Evolutionary conservation across 2,329 filamentous ascomycete genomes (phyloP).

Genomic region (Sporothrix inflata): DNA sequence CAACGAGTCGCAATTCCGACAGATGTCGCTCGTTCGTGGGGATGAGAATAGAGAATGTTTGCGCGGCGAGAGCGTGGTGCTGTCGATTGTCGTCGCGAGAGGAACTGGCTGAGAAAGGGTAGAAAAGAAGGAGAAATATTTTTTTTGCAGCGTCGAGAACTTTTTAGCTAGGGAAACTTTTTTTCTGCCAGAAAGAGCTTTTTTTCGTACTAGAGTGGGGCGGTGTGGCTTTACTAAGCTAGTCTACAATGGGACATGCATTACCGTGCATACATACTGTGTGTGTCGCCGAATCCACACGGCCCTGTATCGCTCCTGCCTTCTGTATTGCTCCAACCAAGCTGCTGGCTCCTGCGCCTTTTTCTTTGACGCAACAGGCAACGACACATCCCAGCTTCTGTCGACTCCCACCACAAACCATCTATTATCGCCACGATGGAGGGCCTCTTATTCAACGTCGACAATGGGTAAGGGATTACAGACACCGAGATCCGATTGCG

Average conservation of each 20-base stretch:
- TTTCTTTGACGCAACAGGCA: conserved; percentile 30
- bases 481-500: not conserved
- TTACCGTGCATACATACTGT: not conserved
- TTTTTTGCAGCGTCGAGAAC: conserved; percentile 33
- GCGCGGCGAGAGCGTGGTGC: conserved; percentile 22
- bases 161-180: conserved; percentile 32
- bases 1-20: not conserved
- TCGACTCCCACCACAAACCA: conserved; percentile 27
- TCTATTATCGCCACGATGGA: conserved; percentile 65
- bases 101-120: conserved; percentile 23
- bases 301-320: conserved; percentile 11
- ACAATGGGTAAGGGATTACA: conserved; percentile 70
- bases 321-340: conserved; percentile 3
- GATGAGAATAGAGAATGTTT: not conserved
- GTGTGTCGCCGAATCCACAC: not conserved
- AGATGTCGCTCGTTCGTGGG: conserved; percentile 10
- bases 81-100: conserved; percentile 25
- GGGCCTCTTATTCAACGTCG: conserved; percentile 91
- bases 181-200: conserved; percentile 35
- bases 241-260: conserved; percentile 20
- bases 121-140: conserved; percentile 30
- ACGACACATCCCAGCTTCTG: conserved; percentile 27
- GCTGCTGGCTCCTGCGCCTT: conserved; percentile 30
- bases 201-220: conserved; percentile 32
- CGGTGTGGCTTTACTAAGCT: conserved; percentile 28